Conservation (phyloP, 2,329 filamentous ascomycete genomes). For the Golovinomyces cichoracearum region DNA sequence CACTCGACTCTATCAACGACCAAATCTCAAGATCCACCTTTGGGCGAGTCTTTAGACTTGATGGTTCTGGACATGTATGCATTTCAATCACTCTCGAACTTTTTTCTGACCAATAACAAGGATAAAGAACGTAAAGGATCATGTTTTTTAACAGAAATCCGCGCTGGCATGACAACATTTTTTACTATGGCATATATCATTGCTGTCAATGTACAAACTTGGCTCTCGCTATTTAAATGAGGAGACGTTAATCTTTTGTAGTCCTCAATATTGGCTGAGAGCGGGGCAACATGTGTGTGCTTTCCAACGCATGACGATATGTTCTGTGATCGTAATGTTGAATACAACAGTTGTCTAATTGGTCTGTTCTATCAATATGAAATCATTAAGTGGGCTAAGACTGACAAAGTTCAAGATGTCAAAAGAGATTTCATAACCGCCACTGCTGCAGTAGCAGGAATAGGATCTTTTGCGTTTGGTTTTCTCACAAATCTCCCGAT, state of each 20-base stretch:
- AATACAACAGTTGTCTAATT: slow-evolving; percentile 21
- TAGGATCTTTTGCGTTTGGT: slow-evolving; percentile 53
- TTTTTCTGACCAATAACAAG: slow-evolving; percentile 18
- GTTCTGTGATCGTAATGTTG: slow-evolving; percentile 12
- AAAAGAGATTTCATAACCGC: slow-evolving; percentile 59
- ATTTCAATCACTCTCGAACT: background rate
- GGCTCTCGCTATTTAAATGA: slow-evolving; percentile 3
- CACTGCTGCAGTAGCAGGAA: slow-evolving; percentile 53
- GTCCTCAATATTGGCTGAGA: slow-evolving; percentile 45
- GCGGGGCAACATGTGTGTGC: slow-evolving; percentile 50
- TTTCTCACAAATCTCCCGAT: slow-evolving; percentile 61
- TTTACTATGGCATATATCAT: slow-evolving; percentile 21
- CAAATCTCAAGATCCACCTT: slow-evolving; percentile 15
- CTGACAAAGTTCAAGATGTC: slow-evolving; percentile 21
- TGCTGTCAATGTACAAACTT: slow-evolving; percentile 6
- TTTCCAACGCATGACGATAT: slow-evolving; percentile 15
- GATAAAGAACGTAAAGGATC: slow-evolving; percentile 39
- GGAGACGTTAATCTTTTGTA: slow-evolving; percentile 22
- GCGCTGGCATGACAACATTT: slow-evolving; percentile 51
- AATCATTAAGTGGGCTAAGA: background rate
- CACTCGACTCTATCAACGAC: slow-evolving; percentile 3
- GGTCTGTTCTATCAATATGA: slow-evolving; percentile 5
- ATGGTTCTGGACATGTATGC: slow-evolving; percentile 38
- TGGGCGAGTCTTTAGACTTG: slow-evolving; percentile 37
- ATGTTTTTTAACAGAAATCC: slow-evolving; percentile 49